These are phyloP conservation scores for Globisporangium apiculatum DNA, from an alignment of 352 stramenopile species.

Conservation along the genomic window DNA sequence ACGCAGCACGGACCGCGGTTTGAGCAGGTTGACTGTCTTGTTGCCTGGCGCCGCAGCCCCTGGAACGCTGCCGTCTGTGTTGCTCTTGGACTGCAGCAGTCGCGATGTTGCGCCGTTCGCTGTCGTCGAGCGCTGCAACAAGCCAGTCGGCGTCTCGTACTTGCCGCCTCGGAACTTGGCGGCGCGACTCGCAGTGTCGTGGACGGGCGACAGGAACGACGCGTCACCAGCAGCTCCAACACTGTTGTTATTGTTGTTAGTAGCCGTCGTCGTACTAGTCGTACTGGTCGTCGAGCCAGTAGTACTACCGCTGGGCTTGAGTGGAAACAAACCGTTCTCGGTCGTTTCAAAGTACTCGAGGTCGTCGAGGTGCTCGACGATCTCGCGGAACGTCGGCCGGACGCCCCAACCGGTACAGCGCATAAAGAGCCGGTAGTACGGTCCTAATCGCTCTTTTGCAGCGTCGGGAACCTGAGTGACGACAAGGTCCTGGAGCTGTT, in stretches of 20 bases:
- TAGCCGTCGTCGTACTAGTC: neutral
- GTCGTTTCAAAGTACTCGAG: conserved; percentile 71
- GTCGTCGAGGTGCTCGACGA: conserved; percentile 72
- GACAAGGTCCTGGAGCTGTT: conserved; percentile 64
- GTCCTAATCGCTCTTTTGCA: conserved; percentile 46
- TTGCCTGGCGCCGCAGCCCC: conserved; percentile 1
- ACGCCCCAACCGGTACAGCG: conserved; percentile 74
- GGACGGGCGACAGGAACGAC: conserved; percentile 52
- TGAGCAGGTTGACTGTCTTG: conserved; percentile 79
- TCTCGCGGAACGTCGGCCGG: conserved; percentile 69
- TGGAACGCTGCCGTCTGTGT: conserved; percentile 19
- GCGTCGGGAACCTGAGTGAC: conserved; percentile 53
- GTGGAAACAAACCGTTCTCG: conserved; percentile 69
- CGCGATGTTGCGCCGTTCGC: conserved; percentile 20
- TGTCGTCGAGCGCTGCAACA: conserved; percentile 12
- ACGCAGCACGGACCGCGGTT: conserved; percentile 53
- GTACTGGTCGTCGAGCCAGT: neutral
- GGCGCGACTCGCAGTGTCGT: conserved; percentile 12
- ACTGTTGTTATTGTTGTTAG: no score
- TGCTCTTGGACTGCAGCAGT: conserved; percentile 41
- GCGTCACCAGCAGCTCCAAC: conserved; percentile 5
- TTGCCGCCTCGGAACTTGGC: conserved; percentile 15
- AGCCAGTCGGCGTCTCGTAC: conserved; percentile 41
- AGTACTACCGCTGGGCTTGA: conserved; percentile 38
- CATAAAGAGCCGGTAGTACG: conserved; percentile 67